Base-by-base conservation (phyloP, 2,329 filamentous ascomycete species). In the Penicillium hordei region DNA sequence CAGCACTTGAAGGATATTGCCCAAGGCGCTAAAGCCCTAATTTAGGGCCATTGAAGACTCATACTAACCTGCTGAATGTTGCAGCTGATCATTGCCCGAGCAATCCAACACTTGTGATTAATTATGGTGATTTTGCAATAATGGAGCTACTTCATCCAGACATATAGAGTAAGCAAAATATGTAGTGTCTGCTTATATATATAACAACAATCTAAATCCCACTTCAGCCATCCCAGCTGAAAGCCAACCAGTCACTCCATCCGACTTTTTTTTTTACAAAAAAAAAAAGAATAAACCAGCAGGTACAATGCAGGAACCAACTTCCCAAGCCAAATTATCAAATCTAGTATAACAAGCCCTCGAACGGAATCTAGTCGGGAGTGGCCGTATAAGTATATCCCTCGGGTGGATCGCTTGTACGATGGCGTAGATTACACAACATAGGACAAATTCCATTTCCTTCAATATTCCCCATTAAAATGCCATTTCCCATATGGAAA, bases 351-450 rank as follows among this genome's bases (percentile, higher is more conserved):
- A 9, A 50, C n/a, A 43, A 31, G 21, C 10, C 25, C 9, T 31
- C 36, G n/a, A 21, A 23, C 27, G 1, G 29, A 46, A 48, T 8
- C 15, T 2, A 34, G 7, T 31, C 15, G 21, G 21, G 15, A 36
- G 9, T 27, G 25, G 8, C 39, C 25, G 17, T 44, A 29, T 34
- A 33, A 34, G 38, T 52, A 42, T 34, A 21, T 43, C 29, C 49
- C 36, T 33, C 27, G 19, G n/a, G 6, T 38, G 17, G 48, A 52
- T 46, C 15, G 31, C 45, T 34, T 34, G 50, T 52, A 33, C 31
- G 21, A 52, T 34, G 49, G 21, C 6, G 4, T 23, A n/a, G n/a
- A 52, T 46, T 36, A 45, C 40, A 52, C 50, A 46, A 52, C 39
- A 17, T 44, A 27, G 48, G 39, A 31, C 39, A 15, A 12, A 19